Percentiles rank a stretch among this genome's conserved stretches.
These are phyloP conservation scores for Pezicula neosporulosa DNA, from an alignment of 2,329 filamentous ascomycete genomes.

Conservation along the genomic window DNA sequence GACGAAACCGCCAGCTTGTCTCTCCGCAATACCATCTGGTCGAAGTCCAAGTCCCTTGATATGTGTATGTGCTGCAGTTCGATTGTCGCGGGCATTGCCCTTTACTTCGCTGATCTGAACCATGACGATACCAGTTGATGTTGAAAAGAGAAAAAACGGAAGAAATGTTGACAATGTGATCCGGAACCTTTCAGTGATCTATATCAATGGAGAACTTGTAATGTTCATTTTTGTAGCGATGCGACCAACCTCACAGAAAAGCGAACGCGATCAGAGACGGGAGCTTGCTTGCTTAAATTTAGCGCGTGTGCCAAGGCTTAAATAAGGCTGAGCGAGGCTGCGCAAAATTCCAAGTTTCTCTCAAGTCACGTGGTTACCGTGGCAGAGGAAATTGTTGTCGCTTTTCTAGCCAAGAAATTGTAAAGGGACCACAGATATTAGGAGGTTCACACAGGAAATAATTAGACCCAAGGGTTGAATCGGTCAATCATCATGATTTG, in stretches of 20 bases:
- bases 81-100: slow-evolving; percentile 89
- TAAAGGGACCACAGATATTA: too few relatives aligned
- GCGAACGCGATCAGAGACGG: slow-evolving; percentile 4
- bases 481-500: too few relatives aligned
- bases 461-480: too few relatives aligned
- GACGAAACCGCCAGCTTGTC: slow-evolving; percentile 78
- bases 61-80: slow-evolving; percentile 94
- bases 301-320: background rate
- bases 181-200: background rate
- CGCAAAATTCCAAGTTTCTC: too few relatives aligned
- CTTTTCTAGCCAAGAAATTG: too few relatives aligned
- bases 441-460: too few relatives aligned
- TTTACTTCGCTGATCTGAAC: slow-evolving; percentile 93
- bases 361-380: too few relatives aligned
- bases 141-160: background rate
- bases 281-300: background rate
- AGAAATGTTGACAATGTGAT: background rate
- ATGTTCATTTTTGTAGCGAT: background rate
- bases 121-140: slow-evolving; percentile 47
- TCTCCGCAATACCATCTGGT: slow-evolving; percentile 80
- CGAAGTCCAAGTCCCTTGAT: slow-evolving; percentile 93
- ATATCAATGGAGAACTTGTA: background rate
- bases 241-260: slow-evolving; percentile 4
- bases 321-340: too few relatives aligned
- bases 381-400: too few relatives aligned